Evolutionary conservation across 1,284 basidiomycete genomes (phyloP), one percentile per base, ranked within the genome.

Genomic region (Austroboletus niveus): DNA sequence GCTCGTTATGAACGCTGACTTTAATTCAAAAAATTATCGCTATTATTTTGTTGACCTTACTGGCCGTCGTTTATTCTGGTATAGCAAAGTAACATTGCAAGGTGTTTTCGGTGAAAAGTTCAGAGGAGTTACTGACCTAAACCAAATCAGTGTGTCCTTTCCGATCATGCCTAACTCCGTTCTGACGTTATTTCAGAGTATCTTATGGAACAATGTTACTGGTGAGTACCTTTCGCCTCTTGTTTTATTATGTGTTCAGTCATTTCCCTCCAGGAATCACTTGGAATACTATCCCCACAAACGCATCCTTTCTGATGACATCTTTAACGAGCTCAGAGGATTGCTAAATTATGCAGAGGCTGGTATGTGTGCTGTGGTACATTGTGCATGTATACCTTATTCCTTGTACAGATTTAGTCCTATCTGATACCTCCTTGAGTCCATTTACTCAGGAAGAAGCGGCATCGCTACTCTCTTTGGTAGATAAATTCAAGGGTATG

Each of bases 261-360:
- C 29, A 14, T 20, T 11, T 22, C 10, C 8, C 22, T 22, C 17
- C 12, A 44, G 42, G 42, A 32, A 8, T 22, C 42, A 44, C 22
- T 11, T 44, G 42, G 42, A 44, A 22, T 44, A 44, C 12, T 44
- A 44, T 31, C 42, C 42, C 22, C 42, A 44, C 31, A 12, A 44
- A 15, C 42, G 42, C 8, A 15, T 44, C 12, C 42, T 44, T 34
- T 22, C 29, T 14, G 3, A 3, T 4, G 31, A 20, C 6, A 44
- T 22, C 5, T 22, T 44, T 20, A 32, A 22, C 11, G 42, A 44
- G n/a, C 30, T 44, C 31, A 44, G 42, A 42, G 60, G 61, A 10
- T 51, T 62, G 41, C 54, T 64, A 20, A 60, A 62, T 10, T 60
- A 57, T 49, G 47, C 54, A 30, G 54, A 51, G 42, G 60, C 48